phyloP scores from a whole-genome alignment of 768 basidiomycete species.

The Hydnomerulius pinastri region DNA sequence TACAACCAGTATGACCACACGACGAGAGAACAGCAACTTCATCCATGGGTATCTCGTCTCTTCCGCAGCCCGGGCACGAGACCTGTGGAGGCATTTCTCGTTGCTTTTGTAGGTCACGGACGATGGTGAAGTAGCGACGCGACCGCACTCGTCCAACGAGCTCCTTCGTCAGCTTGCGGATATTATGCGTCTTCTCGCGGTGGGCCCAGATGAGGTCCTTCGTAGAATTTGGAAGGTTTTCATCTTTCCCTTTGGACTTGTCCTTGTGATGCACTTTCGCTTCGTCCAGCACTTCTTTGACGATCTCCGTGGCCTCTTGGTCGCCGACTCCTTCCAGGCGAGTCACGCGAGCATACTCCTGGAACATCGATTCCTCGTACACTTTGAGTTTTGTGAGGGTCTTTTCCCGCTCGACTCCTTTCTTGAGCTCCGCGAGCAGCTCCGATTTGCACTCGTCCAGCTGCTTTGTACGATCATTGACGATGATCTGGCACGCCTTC shows the following conservation, averaged over 20 bases:
- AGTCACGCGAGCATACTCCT: constrained; percentile 71
- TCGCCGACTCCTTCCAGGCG: constrained; percentile 71
- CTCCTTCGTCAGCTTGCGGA: constrained; percentile 84
- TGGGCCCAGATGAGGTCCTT: constrained; percentile 77
- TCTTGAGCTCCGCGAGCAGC: constrained; percentile 62
- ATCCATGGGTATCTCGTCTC: constrained; percentile 54
- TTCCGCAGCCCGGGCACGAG: constrained; percentile 63
- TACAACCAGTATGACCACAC: constrained; percentile 88
- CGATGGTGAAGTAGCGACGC: constrained; percentile 87
- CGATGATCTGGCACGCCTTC: constrained; percentile 92
- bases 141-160: constrained; percentile 89
- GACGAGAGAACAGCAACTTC: constrained; percentile 87
- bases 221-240: constrained; percentile 52
- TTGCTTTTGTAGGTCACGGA: constrained; percentile 85
- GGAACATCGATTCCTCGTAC: constrained; percentile 79
- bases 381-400: constrained; percentile 59
- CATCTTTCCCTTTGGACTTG: constrained; percentile 52
- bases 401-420: constrained; percentile 70
- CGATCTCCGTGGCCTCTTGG: constrained; percentile 67
- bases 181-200: constrained; percentile 84
- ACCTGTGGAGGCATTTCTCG: constrained; percentile 57
- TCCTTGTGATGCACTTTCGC: constrained; percentile 53
- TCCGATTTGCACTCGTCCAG: constrained; percentile 78
- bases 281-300: constrained; percentile 59
- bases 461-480: constrained; percentile 77